Conservation (phyloP, 768 basidiomycete genomes). For the Psilocybe sp. region DNA sequence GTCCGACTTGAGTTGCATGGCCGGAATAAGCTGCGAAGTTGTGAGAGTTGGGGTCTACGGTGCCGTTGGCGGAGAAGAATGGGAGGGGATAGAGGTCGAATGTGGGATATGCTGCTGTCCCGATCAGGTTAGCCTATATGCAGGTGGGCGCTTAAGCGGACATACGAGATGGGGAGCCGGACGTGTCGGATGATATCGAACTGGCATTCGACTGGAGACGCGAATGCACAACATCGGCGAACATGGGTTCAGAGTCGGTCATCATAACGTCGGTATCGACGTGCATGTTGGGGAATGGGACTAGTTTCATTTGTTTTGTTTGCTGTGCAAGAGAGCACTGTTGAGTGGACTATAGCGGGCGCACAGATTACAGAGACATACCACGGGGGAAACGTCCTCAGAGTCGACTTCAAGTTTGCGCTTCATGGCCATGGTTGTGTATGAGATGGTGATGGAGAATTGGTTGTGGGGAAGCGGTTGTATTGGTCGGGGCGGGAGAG, state of each 20-base stretch:
- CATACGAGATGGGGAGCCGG: slow-evolving; percentile 41
- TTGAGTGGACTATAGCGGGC: slow-evolving; percentile 19
- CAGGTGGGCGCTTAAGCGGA: slow-evolving; percentile 43
- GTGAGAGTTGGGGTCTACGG: slow-evolving; percentile 46
- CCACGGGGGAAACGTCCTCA: slow-evolving; percentile 50
- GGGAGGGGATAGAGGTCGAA: slow-evolving; percentile 63
- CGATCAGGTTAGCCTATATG: slow-evolving; percentile 5
- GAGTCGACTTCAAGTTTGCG: slow-evolving; percentile 67
- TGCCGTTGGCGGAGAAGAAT: slow-evolving; percentile 43
- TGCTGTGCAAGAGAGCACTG: slow-evolving; percentile 32
- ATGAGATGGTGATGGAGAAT: slow-evolving; percentile 15
- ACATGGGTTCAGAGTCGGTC: slow-evolving; percentile 63
- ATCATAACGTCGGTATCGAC: slow-evolving; percentile 67
- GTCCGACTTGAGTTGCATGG: slow-evolving; percentile 50
- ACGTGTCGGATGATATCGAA: slow-evolving; percentile 48
- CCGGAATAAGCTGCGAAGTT: slow-evolving; percentile 39
- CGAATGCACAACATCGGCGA: slow-evolving; percentile 51
- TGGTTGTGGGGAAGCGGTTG: slow-evolving; percentile 7
- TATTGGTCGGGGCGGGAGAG: slow-evolving; percentile 17
- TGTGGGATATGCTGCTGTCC: slow-evolving; percentile 50
- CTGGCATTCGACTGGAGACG: slow-evolving; percentile 68
- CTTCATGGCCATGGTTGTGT: slow-evolving; percentile 61
- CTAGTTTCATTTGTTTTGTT: slow-evolving; percentile 68
- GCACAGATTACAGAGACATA: slow-evolving; percentile 26
- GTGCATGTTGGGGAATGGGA: slow-evolving; percentile 70